These are phyloP conservation scores for Talaromyces liani DNA, from an alignment of 495 filamentous ascomycete species.

Conservation along the genomic window DNA sequence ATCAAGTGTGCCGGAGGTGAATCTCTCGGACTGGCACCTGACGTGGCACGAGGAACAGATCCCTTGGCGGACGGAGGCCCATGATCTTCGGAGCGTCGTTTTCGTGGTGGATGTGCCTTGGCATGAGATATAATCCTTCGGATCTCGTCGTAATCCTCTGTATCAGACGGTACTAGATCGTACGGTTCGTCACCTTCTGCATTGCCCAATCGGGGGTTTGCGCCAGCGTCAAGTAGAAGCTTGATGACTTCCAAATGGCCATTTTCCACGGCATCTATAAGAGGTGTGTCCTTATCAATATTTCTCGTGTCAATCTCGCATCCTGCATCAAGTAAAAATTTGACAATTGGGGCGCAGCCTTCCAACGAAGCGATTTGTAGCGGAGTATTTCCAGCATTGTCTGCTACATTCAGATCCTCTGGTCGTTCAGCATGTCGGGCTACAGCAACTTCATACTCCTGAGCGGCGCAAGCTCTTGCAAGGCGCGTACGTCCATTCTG, in stretches of 20 bases:
- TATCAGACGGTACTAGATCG: slow-evolving; percentile 65
- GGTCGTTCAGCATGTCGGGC: slow-evolving; percentile 64
- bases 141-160: slow-evolving; percentile 56
- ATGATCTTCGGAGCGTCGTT: slow-evolving; percentile 59
- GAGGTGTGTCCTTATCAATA: slow-evolving; percentile 80
- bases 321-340: slow-evolving; percentile 64
- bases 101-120: slow-evolving; percentile 35
- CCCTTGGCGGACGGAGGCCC: slow-evolving; percentile 40
- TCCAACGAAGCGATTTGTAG: slow-evolving; percentile 84
- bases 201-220: slow-evolving; percentile 83
- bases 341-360: slow-evolving; percentile 70
- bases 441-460: slow-evolving; percentile 64
- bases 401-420: slow-evolving; percentile 78
- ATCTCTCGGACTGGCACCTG: slow-evolving; percentile 60
- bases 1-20: slow-evolving; percentile 43
- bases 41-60: slow-evolving; percentile 56
- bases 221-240: slow-evolving; percentile 73
- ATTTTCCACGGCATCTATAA: slow-evolving; percentile 95
- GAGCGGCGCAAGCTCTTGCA: slow-evolving; percentile 73
- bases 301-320: slow-evolving; percentile 79
- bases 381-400: slow-evolving; percentile 91
- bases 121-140: slow-evolving; percentile 40
- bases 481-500: slow-evolving; percentile 78
- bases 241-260: slow-evolving; percentile 86
- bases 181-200: slow-evolving; percentile 79